These are phyloP conservation scores for Isoetes taiwanensis DNA, from an alignment of 75 land plant species.

Conservation along the genomic window DNA sequence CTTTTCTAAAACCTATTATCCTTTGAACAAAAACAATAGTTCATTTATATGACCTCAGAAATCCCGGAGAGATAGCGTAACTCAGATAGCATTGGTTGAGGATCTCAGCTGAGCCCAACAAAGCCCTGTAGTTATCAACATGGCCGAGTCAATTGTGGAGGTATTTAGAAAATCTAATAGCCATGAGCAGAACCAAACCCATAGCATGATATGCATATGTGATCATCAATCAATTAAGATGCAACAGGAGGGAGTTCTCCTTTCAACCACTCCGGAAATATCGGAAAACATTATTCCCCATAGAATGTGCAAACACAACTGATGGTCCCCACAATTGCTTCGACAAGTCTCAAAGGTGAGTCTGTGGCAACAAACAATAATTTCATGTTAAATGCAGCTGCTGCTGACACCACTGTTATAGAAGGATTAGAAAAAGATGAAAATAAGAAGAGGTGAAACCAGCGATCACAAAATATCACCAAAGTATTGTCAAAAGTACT, in stretches of 20 bases:
- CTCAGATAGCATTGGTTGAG: constrained; percentile 67
- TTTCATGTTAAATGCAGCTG: not conserved
- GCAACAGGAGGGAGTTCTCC: constrained; percentile 79
- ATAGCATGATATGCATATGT: constrained; percentile 95
- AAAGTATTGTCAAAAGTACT: not conserved
- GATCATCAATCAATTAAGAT: constrained; percentile 87
- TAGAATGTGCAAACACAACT: constrained; percentile 88
- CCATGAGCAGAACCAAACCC: constrained; percentile 38
- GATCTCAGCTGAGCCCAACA: constrained; percentile 79
- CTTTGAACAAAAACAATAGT: not conserved
- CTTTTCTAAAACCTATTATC: too few relatives aligned
- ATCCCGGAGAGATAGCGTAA: constrained; percentile 79
- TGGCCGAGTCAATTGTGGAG: too few relatives aligned
- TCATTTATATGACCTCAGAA: constrained; percentile 43
- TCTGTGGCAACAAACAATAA: constrained; percentile 26
- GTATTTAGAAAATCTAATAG: constrained; percentile 1
- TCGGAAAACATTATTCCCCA: constrained; percentile 97
- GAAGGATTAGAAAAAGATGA: not conserved
- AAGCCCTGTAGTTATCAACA: constrained; percentile 58
- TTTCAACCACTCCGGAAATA: constrained; percentile 97
- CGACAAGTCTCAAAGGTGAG: constrained; percentile 86
- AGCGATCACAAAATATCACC: not conserved
- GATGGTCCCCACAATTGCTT: constrained; percentile 97
- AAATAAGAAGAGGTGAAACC: constrained; percentile 3
- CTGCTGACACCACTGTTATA: too few relatives aligned